Evolutionary conservation across 345 rosid genomes (phyloP), one percentile per base, ranked within the genome.

Genomic region (Ceriops tagal): DNA sequence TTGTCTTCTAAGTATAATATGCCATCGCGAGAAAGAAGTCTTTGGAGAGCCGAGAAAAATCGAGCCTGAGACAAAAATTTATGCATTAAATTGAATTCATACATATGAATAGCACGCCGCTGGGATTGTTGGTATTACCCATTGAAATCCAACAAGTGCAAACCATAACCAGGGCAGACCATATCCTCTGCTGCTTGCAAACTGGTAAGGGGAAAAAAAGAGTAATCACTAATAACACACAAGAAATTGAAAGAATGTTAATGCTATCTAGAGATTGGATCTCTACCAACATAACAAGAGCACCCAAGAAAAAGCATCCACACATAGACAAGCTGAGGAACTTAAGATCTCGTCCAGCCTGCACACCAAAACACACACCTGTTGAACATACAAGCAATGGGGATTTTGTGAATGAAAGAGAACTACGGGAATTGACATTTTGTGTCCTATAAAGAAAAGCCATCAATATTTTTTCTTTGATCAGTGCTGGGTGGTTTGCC

Each of bases 261-360:
- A 18, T 18, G n/a, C 31, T 39, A 65, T 31, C 32, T 7, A 47
- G 10, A 22, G 68, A 61, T 30, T 32, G 49, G 69, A 73, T 28
- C 34, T 66, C 56, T 80, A 91, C 98, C 93, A 81, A 63, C 32
- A 89, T 71, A 52, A 78, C 28, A 52, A 88, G 77, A 66, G 80
- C 83, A 56, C 85, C 88, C 65, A 88, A 74, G 1, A 76, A 73
- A 26, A 88, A 78, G 86, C 98, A 89, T 74, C 91, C 90, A 1
- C 76, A 80, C 87, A 81, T 88, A 24, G 96, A 83, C 64, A 87
- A 58, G 77, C 97, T 84, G 30, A 91, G 77, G 55, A 80, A 93
- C 78, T 78, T 83, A 53, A 88, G 90, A 79, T 93, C 98, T 64
- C 90, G 83, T 74, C 92, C 86, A 8, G 98, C 98, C 96, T 95